These are phyloP conservation scores for Kockovaella imperatae DNA, from an alignment of 768 basidiomycete species.

Conservation along the genomic window DNA sequence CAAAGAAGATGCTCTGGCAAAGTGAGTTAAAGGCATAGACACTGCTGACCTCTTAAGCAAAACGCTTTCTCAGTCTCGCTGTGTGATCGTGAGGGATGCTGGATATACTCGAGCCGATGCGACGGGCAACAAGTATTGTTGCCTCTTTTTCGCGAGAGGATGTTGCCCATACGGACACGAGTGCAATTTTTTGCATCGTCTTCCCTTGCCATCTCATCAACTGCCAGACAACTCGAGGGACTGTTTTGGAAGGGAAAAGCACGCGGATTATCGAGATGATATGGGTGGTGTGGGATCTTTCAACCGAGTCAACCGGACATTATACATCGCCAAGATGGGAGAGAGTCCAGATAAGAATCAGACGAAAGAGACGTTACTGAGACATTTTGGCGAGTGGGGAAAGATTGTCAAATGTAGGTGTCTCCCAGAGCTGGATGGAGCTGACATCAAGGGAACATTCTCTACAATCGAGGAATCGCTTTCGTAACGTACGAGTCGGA, in stretches of 20 bases:
- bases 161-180: conserved; percentile 89
- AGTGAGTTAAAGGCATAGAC: conserved; percentile 51
- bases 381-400: conserved; percentile 96
- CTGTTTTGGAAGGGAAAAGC: conserved; percentile 94
- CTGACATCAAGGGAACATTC: conserved; percentile 61
- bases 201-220: conserved; percentile 58
- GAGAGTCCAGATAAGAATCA: conserved; percentile 60
- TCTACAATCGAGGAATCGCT: conserved; percentile 89
- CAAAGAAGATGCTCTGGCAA: conserved; percentile 90
- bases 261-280: conserved; percentile 93
- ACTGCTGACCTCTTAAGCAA: conserved; percentile 52
- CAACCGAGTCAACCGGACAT: conserved; percentile 82
- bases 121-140: conserved; percentile 83
- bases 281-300: conserved; percentile 99
- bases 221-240: conserved; percentile 90
- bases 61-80: conserved; percentile 87
- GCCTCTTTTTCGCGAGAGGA: conserved; percentile 90
- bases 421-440: not conserved
- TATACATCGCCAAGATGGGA: conserved; percentile 90
- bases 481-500: conserved; percentile 93
- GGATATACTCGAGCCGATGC: conserved; percentile 94
- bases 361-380: conserved; percentile 78
- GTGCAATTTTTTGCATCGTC: conserved; percentile 87
- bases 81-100: conserved; percentile 75
- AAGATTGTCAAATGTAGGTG: conserved; percentile 79